phyloP scores from a whole-genome alignment of 257 asterid genomes.

The Marsdenia floribunda region DNA sequence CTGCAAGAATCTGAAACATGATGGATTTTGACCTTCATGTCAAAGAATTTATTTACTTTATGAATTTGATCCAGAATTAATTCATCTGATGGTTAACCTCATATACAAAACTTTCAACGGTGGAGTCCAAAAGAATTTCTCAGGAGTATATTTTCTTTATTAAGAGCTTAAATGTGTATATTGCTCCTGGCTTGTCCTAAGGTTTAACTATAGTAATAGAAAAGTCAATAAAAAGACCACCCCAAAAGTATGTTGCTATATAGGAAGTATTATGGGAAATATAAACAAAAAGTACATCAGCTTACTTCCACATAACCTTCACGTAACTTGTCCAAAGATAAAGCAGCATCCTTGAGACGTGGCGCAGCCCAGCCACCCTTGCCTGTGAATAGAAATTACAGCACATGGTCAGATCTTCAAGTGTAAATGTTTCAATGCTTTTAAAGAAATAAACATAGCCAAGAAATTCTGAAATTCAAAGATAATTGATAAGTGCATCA shows the following conservation, averaged over 20 bases:
- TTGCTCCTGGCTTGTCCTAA: neutral
- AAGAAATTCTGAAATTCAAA: neutral
- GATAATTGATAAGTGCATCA: neutral
- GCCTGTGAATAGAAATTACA: slow-evolving; percentile 38
- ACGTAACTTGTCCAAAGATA: slow-evolving; percentile 79
- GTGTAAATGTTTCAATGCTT: neutral
- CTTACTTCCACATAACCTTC: slow-evolving; percentile 86
- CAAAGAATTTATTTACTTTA: neutral
- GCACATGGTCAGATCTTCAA: neutral
- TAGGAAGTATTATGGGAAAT: neutral
- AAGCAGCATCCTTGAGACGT: slow-evolving; percentile 93
- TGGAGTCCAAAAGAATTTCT: neutral
- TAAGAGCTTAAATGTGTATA: neutral
- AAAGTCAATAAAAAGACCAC: neutral
- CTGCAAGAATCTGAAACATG: neutral
- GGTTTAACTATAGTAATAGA: neutral
- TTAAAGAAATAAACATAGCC: neutral
- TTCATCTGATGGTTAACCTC: neutral
- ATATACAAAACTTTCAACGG: neutral
- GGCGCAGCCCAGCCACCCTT: slow-evolving; percentile 98
- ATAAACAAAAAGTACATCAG: neutral
- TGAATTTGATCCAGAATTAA: neutral
- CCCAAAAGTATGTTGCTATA: neutral
- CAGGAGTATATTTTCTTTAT: neutral
- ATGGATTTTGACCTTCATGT: neutral